Conservation (phyloP, 2,329 filamentous ascomycete species). For the Aspergillus hiratsukae region DNA sequence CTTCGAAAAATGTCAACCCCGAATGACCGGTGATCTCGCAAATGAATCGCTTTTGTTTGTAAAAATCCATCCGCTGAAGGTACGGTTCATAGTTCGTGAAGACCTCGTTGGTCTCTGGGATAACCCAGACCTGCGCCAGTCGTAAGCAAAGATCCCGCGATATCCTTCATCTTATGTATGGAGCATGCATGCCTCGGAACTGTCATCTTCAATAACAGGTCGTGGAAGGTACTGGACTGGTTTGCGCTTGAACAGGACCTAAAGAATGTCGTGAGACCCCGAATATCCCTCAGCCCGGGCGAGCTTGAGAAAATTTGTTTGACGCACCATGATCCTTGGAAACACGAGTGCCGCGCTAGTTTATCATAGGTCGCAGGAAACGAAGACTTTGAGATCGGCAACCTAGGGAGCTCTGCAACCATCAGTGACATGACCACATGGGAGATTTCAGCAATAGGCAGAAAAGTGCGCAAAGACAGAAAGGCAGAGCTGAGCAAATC, state of each 20-base stretch:
- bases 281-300: not conserved
- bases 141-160: constrained; percentile 7
- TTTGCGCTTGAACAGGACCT: constrained; percentile 97
- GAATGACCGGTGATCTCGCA: constrained; percentile 95
- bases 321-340: constrained; percentile 29
- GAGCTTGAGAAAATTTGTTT: constrained; percentile 1
- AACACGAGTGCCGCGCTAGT: constrained; percentile 19
- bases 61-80: constrained; percentile 82
- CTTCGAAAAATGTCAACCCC: constrained; percentile 86
- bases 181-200: constrained; percentile 64
- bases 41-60: constrained; percentile 88
- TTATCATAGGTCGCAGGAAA: constrained; percentile 17
- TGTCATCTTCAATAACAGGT: constrained; percentile 71
- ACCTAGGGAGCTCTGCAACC: not conserved
- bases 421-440: constrained; percentile 10
- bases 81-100: constrained; percentile 88
- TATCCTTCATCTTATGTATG: constrained; percentile 4
- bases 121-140: constrained; percentile 73
- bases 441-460: not conserved
- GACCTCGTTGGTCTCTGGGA: constrained; percentile 82
- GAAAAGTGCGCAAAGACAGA: not conserved
- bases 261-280: constrained; percentile 19
- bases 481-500: not conserved
- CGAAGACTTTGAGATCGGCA: not conserved
- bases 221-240: constrained; percentile 76